A percentile compares a stretch with the other conserved stretches of the same genome.
phyloP scores from a whole-genome alignment of 2,329 filamentous ascomycete species.

The Aspergillus floridensis region DNA sequence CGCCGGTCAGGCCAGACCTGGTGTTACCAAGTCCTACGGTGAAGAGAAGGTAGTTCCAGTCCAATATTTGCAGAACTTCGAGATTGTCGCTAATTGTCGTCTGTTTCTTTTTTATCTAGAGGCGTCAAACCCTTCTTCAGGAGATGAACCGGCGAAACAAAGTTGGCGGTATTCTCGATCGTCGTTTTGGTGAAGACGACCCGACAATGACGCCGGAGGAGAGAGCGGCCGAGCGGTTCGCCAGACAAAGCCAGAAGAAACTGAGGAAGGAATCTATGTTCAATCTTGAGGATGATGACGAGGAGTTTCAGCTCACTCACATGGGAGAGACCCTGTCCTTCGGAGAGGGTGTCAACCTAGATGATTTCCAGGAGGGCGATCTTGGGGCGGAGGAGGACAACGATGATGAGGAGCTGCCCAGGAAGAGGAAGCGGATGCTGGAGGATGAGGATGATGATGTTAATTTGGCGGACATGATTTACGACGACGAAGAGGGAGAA shows the following conservation, averaged over 20 bases:
- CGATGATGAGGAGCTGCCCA: slow-evolving; percentile 52
- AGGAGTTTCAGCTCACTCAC: slow-evolving; percentile 73
- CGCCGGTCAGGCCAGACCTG: slow-evolving; percentile 68
- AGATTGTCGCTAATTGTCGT: slow-evolving; percentile 10
- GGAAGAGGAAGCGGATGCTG: slow-evolving; percentile 51
- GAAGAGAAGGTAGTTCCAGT: slow-evolving; percentile 69
- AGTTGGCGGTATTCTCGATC: slow-evolving; percentile 86
- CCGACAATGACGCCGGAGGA: slow-evolving; percentile 91
- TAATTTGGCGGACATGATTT: neutral
- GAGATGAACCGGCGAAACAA: slow-evolving; percentile 90
- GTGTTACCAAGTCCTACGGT: slow-evolving; percentile 77
- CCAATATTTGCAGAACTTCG: neutral
- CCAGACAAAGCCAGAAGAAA: slow-evolving; percentile 76
- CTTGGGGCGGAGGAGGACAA: slow-evolving; percentile 55
- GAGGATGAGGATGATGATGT: slow-evolving; percentile 37
- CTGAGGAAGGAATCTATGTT: slow-evolving; percentile 79
- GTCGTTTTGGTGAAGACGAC: slow-evolving; percentile 93
- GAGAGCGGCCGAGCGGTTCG: slow-evolving; percentile 85
- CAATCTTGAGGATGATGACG: slow-evolving; percentile 82
- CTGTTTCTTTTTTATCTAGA: slow-evolving; percentile 43
- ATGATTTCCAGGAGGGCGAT: slow-evolving; percentile 80
- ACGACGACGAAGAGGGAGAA: slow-evolving; percentile 48
- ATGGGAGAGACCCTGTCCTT: slow-evolving; percentile 72
- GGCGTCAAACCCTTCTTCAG: slow-evolving; percentile 77
- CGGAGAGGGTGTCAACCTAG: slow-evolving; percentile 53